Evolutionary conservation across 352 stramenopile species (phyloP).

Genomic region (Elongisporangium anandrum): DNA sequence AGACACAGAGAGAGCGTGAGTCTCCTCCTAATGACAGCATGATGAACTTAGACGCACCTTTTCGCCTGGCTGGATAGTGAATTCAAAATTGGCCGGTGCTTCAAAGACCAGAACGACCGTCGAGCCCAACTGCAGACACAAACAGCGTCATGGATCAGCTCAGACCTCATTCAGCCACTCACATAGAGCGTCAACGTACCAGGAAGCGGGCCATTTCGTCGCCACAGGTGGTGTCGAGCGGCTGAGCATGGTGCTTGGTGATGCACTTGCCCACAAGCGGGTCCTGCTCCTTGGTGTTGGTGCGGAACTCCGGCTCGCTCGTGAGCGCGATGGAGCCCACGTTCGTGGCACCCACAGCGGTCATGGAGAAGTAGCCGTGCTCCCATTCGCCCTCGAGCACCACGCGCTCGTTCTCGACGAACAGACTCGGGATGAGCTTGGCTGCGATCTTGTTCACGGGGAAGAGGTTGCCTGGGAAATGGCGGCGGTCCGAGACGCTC

Average conservation of each 20-base stretch:
- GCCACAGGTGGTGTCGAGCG: slow-evolving; percentile 34
- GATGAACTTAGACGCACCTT: slow-evolving; percentile 37
- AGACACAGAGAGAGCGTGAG: slow-evolving; percentile 10
- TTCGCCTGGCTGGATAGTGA: slow-evolving; percentile 67
- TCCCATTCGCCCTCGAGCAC: slow-evolving; percentile 69
- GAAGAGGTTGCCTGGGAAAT: slow-evolving; percentile 83
- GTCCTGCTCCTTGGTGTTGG: slow-evolving; percentile 61
- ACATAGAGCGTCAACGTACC: slow-evolving; percentile 15
- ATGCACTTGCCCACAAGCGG: slow-evolving; percentile 45
- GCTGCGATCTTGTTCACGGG: slow-evolving; percentile 69
- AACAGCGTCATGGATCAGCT: background rate
- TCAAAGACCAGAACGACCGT: slow-evolving; percentile 87
- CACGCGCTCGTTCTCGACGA: slow-evolving; percentile 82
- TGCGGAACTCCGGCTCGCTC: slow-evolving; percentile 62
- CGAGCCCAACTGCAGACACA: slow-evolving; percentile 52
- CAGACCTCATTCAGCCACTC: background rate
- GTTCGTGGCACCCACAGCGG: slow-evolving; percentile 81
- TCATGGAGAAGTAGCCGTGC: slow-evolving; percentile 81
- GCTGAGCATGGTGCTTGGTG: slow-evolving; percentile 37
- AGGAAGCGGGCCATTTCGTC: slow-evolving; percentile 83
- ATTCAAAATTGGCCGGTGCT: slow-evolving; percentile 66
- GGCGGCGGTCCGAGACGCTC: slow-evolving; percentile 61
- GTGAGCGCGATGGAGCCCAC: slow-evolving; percentile 79
- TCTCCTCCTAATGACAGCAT: background rate
- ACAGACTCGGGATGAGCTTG: slow-evolving; percentile 69